These are phyloP conservation scores for Solanum hybrid DNA, from an alignment of 305 asterid species.

Conservation along the genomic window DNA sequence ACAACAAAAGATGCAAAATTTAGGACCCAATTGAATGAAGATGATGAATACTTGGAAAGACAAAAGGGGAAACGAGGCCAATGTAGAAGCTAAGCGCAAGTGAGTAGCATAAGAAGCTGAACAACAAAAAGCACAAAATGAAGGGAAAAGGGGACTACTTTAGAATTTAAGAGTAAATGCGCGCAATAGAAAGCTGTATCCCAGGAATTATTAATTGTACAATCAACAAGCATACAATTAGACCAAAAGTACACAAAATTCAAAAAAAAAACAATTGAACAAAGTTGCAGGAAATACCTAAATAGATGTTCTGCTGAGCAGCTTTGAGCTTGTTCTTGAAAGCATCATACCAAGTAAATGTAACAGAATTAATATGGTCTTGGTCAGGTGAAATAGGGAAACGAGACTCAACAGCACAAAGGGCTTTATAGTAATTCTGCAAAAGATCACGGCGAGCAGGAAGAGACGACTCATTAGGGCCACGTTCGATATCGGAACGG, in stretches of 20 bases:
- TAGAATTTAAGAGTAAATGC: neutral
- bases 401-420: conserved; percentile 91
- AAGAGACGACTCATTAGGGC: conserved; percentile 25
- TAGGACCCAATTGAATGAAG: neutral
- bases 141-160: neutral
- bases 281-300: conserved; percentile 32
- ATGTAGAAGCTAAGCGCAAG: neutral
- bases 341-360: conserved; percentile 94
- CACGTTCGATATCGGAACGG: conserved; percentile 69
- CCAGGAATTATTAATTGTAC: neutral
- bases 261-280: neutral
- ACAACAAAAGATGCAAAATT: neutral
- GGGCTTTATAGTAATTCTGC: conserved; percentile 85
- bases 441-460: conserved; percentile 82
- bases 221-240: neutral
- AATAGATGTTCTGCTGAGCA: conserved; percentile 78
- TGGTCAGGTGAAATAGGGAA: conserved; percentile 87
- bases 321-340: conserved; percentile 72
- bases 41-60: neutral
- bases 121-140: neutral
- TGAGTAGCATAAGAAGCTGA: neutral
- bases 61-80: neutral
- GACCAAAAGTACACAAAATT: neutral
- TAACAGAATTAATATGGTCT: conserved; percentile 68
- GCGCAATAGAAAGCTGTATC: neutral